Evolutionary conservation across 2,329 filamentous ascomycete species (phyloP).

Genomic region (Calcarisporium arbuscula): DNA sequence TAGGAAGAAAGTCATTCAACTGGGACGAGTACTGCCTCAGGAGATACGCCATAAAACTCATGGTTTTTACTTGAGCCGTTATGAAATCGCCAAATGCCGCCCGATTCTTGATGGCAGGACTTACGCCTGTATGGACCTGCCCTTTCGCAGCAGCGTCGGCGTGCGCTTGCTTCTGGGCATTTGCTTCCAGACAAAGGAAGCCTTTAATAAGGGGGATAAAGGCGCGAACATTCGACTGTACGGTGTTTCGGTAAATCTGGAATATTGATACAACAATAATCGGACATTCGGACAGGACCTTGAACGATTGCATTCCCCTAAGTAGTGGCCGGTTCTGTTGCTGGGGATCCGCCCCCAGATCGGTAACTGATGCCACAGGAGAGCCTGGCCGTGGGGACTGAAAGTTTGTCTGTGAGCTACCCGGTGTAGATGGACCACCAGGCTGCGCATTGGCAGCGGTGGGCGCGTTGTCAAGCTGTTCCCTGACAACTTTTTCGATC

Average conservation of each 20-base stretch:
- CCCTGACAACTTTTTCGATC: slow-evolving; percentile 89
- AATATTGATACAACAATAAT: slow-evolving; percentile 99
- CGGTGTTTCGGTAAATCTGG: slow-evolving; percentile 78
- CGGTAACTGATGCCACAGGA: slow-evolving; percentile 73
- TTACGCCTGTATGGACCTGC: slow-evolving; percentile 86
- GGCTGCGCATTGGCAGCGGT: slow-evolving; percentile 44
- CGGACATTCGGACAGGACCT: slow-evolving; percentile 92
- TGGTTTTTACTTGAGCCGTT: slow-evolving; percentile 96
- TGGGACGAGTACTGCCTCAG: slow-evolving; percentile 83
- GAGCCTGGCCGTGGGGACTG: slow-evolving; percentile 88
- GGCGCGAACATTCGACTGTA: slow-evolving; percentile 76
- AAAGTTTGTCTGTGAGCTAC: slow-evolving; percentile 62
- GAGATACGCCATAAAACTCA: slow-evolving; percentile 95
- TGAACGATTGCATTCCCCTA: slow-evolving; percentile 98
- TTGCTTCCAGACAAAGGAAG: slow-evolving; percentile 81
- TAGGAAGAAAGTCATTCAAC: slow-evolving; percentile 78
- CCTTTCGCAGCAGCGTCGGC: slow-evolving; percentile 72
- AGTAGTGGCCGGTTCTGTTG: slow-evolving; percentile 75
- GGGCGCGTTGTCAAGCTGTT: slow-evolving; percentile 80
- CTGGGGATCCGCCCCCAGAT: slow-evolving; percentile 74
- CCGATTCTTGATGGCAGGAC: slow-evolving; percentile 86
- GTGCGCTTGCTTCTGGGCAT: slow-evolving; percentile 88
- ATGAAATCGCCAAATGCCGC: slow-evolving; percentile 96
- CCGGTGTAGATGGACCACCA: slow-evolving; percentile 60
- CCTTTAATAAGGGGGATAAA: slow-evolving; percentile 94